These are phyloP conservation scores for Phylloporus rhodoxanthus DNA, from an alignment of 768 basidiomycete species.

Conservation along the genomic window DNA sequence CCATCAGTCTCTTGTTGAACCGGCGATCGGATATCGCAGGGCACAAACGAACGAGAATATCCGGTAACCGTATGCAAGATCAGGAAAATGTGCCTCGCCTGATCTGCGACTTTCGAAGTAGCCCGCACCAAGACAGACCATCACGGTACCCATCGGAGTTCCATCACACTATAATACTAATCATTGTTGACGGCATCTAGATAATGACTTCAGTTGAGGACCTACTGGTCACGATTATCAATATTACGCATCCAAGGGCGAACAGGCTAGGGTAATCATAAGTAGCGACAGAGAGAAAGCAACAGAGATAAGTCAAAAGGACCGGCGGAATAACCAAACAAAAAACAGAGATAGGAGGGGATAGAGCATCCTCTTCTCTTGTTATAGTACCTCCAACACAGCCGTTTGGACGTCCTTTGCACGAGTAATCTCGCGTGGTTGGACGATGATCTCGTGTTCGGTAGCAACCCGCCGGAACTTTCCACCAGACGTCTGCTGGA, in stretches of 20 bases:
- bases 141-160: too few relatives aligned
- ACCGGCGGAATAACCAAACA: not conserved
- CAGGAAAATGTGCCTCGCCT: too few relatives aligned
- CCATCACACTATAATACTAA: too few relatives aligned
- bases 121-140: too few relatives aligned
- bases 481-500: slow-evolving; percentile 4
- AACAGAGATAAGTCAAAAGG: not conserved
- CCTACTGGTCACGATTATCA: not conserved
- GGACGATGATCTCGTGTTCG: slow-evolving; percentile 10
- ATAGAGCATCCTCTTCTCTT: not conserved
- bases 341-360: not conserved
- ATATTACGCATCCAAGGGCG: not conserved
- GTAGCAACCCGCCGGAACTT: slow-evolving; percentile 19
- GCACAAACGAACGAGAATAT: too few relatives aligned
- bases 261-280: not conserved
- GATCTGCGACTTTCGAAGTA: too few relatives aligned
- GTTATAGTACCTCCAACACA: slow-evolving; percentile 5
- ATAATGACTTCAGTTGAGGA: too few relatives aligned
- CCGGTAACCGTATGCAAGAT: too few relatives aligned
- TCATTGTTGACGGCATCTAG: too few relatives aligned
- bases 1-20: too few relatives aligned
- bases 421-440: not conserved
- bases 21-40: too few relatives aligned
- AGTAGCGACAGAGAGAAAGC: not conserved
- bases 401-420: slow-evolving; percentile 10